Evolutionary conservation across 2,329 filamentous ascomycete genomes (phyloP), one percentile per base, ranked within the genome.

Genomic region (Mariannaea elegans): DNA sequence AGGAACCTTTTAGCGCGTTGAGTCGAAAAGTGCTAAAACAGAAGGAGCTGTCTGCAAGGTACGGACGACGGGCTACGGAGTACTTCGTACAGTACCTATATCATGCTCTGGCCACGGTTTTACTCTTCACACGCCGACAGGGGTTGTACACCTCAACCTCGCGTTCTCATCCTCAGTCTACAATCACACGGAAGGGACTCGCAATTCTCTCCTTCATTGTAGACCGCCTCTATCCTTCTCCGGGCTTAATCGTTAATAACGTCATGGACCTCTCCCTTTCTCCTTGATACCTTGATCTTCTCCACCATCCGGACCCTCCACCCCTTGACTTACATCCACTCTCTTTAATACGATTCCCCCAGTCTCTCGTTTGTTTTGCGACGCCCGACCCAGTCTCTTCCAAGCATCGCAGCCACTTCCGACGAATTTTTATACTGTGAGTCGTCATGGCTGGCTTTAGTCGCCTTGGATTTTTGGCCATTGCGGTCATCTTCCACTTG

Each of bases 401-500:
- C 29, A 13, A 39, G 27, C 34, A 56, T 53, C 46, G 13, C 16
- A 16, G 21, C 21, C 19, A 19, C 18, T 6, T 34, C 24, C n/a
- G 23, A 24, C 32, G 27, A 34, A 14, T 21, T 24, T 38, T 36
- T 34, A 19, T 53, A 4, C 46, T 41, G n/a, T 46, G 21, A 42
- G 29, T 63, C 70, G 67, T 47, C 67, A 89, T 89, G 86, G 83
- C 83, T 63, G 74, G 80, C 61, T 78, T 83, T 67, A 80, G 79
- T 68, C 92, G 94, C 74, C 86, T 91, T 73, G 90, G 89, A 74
- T 98, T 99, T 76, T 80, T 98, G 76, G 89, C 90, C 74, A 87
- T 97, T 74, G 95, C 95, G 69, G 86, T 97, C 73, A 80, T 94
- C 62, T 99, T 99, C 76, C 96, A 99, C 78, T 77, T 98, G 53